Evolutionary conservation across 2,329 filamentous ascomycete species (phyloP).

Genomic region (Magnaporthiopsis incrustans): DNA sequence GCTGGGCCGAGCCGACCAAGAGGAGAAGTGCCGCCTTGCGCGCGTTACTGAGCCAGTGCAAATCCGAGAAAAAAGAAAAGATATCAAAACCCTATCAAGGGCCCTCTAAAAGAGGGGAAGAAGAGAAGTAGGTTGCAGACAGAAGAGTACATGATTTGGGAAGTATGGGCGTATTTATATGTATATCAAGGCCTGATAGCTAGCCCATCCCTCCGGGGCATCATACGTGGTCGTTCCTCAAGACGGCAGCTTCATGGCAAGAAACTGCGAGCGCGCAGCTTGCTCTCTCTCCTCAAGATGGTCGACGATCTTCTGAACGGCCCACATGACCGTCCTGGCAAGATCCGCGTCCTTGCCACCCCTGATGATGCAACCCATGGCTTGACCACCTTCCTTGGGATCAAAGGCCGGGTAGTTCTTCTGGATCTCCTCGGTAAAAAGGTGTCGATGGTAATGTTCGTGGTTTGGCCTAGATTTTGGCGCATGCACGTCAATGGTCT

Average conservation of each 20-base stretch:
- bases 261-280: neutral
- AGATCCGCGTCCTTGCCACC: conserved; percentile 1
- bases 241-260: neutral
- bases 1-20: neutral
- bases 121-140: neutral
- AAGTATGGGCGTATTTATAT: neutral
- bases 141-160: neutral
- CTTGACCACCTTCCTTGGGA: neutral
- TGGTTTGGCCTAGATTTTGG: conserved; percentile 8
- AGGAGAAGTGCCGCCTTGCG: neutral
- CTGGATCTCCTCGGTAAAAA: conserved; percentile 5
- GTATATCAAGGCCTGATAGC: neutral
- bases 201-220: too few species aligned
- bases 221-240: neutral
- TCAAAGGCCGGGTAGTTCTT: neutral
- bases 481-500: neutral
- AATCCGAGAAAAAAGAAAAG: neutral
- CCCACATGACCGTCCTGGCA: conserved; percentile 12
- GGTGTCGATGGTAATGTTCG: conserved; percentile 11
- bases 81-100: neutral
- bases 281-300: conserved; percentile 1
- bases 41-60: neutral
- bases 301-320: neutral
- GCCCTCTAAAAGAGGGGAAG: neutral
- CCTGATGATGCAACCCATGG: conserved; percentile 4